Conservation (phyloP, 306 rosid species). For the Pyrus communis region DNA sequence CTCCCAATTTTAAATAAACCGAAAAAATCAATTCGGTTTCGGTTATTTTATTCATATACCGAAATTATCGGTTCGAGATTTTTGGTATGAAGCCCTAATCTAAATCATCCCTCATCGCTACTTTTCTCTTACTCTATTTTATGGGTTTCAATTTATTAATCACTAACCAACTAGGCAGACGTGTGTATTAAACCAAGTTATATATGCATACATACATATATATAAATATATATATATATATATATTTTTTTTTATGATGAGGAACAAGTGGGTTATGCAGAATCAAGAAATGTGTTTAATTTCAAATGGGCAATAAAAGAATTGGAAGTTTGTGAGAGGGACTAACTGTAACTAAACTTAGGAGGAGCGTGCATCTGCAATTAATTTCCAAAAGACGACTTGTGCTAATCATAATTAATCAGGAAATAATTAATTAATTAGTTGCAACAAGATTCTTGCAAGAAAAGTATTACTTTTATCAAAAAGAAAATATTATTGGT, state of each 20-base stretch:
- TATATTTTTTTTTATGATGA: no score
- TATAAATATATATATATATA: not conserved
- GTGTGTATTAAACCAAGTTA: not conserved
- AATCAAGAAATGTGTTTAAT: not conserved
- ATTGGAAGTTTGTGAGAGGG: not conserved
- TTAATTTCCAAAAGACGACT: slow-evolving; percentile 29
- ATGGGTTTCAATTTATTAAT: no score
- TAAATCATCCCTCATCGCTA: no score
- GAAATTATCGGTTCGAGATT: no score
- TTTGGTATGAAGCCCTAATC: no score
- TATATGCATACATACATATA: not conserved
- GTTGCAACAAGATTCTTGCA: slow-evolving; percentile 23
- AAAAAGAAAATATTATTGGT: rapidly evolving
- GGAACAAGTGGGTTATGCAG: not conserved
- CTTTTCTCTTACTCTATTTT: no score
- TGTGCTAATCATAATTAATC: not conserved
- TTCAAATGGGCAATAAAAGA: not conserved
- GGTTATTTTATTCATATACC: no score
- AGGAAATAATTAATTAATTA: not conserved
- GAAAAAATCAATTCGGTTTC: no score
- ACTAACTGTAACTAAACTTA: not conserved
- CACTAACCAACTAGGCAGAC: not conserved
- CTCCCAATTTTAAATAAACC: no score
- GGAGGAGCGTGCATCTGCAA: slow-evolving; percentile 13
- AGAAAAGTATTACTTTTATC: slow-evolving; percentile 25